These are phyloP conservation scores for Fusarium staphyleae DNA, from an alignment of 2,329 filamentous ascomycete genomes.

Conservation along the genomic window DNA sequence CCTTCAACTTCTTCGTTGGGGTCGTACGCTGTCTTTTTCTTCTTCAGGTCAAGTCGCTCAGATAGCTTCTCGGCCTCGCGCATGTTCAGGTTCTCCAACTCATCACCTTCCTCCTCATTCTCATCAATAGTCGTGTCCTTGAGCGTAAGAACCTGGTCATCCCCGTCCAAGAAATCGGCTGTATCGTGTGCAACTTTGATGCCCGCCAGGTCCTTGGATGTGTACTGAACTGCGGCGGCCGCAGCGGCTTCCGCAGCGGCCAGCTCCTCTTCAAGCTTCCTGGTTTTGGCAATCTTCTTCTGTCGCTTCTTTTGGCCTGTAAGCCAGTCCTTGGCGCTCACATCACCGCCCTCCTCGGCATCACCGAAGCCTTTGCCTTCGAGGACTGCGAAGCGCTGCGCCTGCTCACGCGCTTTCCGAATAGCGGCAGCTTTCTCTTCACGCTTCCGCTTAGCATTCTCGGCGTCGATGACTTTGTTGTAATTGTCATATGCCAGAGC, in stretches of 20 bases:
- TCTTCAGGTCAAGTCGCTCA: slow-evolving; percentile 85
- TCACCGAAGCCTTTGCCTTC: slow-evolving; percentile 88
- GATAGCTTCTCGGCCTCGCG: slow-evolving; percentile 75
- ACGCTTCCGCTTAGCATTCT: slow-evolving; percentile 77
- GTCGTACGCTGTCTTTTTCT: slow-evolving; percentile 88
- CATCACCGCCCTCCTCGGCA: slow-evolving; percentile 65
- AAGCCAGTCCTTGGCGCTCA: slow-evolving; percentile 87
- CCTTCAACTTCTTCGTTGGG: slow-evolving; percentile 75
- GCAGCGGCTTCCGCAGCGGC: slow-evolving; percentile 75
- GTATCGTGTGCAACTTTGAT: slow-evolving; percentile 92
- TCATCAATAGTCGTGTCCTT: slow-evolving; percentile 89
- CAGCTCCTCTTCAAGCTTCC: slow-evolving; percentile 76
- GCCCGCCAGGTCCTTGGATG: slow-evolving; percentile 83
- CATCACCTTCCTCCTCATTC: slow-evolving; percentile 86
- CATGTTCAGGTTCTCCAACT: slow-evolving; percentile 80
- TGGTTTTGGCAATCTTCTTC: slow-evolving; percentile 84
- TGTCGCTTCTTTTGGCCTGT: slow-evolving; percentile 90
- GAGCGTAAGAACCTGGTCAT: slow-evolving; percentile 91
- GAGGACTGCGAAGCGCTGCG: slow-evolving; percentile 76
- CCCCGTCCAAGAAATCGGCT: slow-evolving; percentile 78
- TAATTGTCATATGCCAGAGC: slow-evolving; percentile 79
- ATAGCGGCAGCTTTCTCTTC: slow-evolving; percentile 83
- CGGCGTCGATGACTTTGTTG: slow-evolving; percentile 69
- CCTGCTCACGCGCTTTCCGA: slow-evolving; percentile 85
- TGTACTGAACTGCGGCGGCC: slow-evolving; percentile 73